Evolutionary conservation across 2,329 filamentous ascomycete genomes (phyloP).

Genomic region (Helminthosporium solani): DNA sequence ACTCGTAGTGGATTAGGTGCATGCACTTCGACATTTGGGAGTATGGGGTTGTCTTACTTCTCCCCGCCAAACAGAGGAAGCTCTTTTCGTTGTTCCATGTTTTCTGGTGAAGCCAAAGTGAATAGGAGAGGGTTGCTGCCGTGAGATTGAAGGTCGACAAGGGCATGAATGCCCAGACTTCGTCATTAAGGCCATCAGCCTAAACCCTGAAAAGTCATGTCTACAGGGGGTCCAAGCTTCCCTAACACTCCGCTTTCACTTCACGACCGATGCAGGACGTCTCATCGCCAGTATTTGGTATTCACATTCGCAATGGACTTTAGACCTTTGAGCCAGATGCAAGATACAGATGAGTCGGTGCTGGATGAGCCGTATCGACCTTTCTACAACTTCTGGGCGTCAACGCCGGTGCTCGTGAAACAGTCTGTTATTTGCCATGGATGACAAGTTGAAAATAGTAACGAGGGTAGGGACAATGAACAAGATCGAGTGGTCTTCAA

Average conservation of each 20-base stretch:
- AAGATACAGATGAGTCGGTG: conserved; percentile 32
- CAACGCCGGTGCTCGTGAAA: conserved; percentile 50
- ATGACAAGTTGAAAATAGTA: background rate
- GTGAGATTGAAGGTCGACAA: background rate
- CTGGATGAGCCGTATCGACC: conserved; percentile 50
- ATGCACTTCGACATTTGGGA: background rate
- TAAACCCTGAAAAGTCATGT: no score
- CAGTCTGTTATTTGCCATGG: conserved; percentile 28
- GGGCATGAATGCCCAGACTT: no score
- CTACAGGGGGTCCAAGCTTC: no score
- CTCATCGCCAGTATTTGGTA: no score
- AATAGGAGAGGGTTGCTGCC: background rate
- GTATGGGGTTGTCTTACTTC: conserved; percentile 16
- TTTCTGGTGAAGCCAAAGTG: background rate
- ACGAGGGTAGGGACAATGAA: conserved; percentile 39
- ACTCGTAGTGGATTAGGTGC: conserved; percentile 9
- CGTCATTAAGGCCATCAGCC: no score
- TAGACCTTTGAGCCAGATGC: conserved; percentile 26
- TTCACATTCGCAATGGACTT: conserved; percentile 36
- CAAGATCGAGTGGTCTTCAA: conserved; percentile 54
- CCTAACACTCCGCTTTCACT: no score
- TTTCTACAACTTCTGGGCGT: conserved; percentile 52
- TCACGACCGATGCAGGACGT: no score
- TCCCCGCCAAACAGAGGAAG: conserved; percentile 33
- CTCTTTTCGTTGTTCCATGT: conserved; percentile 22